phyloP scores from a whole-genome alignment of 73 alveolate genomes.

The Tetrahymena malaccensis region DNA sequence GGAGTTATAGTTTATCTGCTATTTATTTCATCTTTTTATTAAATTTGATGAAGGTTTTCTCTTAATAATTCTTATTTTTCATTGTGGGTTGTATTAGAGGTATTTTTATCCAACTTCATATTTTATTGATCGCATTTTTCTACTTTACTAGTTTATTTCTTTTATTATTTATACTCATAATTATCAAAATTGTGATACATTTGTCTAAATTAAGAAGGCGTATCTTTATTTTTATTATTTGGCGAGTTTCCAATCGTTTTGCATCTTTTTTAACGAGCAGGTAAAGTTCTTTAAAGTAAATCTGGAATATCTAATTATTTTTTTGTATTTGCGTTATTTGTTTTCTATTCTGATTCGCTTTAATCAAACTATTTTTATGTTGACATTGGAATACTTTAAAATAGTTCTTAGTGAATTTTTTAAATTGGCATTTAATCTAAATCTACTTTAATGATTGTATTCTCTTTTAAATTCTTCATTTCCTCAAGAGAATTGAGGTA shows the following conservation, averaged over 20 bases:
- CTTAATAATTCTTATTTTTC: background rate
- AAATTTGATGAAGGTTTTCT: background rate
- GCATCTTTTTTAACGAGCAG: background rate
- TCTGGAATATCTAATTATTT: background rate
- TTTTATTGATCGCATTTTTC: background rate
- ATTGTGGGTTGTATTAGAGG: background rate
- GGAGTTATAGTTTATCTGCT: background rate
- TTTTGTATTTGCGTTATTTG: background rate
- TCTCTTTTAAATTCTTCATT: background rate
- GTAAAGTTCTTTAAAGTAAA: background rate
- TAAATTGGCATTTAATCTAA: background rate
- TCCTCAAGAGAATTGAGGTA: background rate
- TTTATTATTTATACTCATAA: background rate
- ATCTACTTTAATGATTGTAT: background rate
- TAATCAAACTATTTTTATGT: background rate
- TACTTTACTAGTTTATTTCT: background rate
- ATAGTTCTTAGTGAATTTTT: background rate
- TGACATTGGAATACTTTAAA: background rate
- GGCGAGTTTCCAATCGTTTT: background rate
- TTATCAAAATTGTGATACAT: background rate
- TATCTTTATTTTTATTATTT: background rate
- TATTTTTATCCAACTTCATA: background rate
- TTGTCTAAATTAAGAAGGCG: background rate
- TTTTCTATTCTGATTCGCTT: background rate
- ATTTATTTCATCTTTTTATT: background rate